These are phyloP conservation scores for Drosera spatulata DNA, from an alignment of 179 eudicot species.

Conservation along the genomic window DNA sequence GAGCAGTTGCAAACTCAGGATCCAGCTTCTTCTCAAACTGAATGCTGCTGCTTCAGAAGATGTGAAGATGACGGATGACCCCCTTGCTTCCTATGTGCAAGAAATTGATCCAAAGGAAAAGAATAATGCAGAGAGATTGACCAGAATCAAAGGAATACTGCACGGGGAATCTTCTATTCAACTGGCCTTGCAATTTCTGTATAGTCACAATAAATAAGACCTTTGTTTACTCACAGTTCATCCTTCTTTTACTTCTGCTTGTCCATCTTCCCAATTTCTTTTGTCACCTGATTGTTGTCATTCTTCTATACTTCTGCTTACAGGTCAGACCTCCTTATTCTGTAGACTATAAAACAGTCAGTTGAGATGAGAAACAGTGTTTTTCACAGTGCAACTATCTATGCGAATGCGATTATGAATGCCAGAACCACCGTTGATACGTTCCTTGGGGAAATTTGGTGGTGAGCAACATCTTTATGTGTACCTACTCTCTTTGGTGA, in stretches of 20 bases:
- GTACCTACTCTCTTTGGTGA: background rate
- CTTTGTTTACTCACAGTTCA: background rate
- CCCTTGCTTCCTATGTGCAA: slow-evolving; percentile 22
- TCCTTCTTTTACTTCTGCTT: background rate
- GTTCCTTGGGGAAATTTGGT: slow-evolving; percentile 89
- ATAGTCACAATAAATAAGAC: slow-evolving; percentile 86
- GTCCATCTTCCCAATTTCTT: background rate
- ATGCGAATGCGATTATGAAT: slow-evolving; percentile 98
- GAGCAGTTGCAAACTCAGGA: slow-evolving; percentile 31
- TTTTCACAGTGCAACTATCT: slow-evolving; percentile 96
- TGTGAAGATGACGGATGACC: slow-evolving; percentile 65
- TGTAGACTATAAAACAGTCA: slow-evolving; percentile 94
- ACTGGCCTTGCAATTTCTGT: slow-evolving; percentile 77
- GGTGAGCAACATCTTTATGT: slow-evolving; percentile 8
- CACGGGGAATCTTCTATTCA: slow-evolving; percentile 95
- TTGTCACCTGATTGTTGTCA: background rate
- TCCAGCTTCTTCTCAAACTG: slow-evolving; percentile 39
- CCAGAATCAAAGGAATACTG: slow-evolving; percentile 72
- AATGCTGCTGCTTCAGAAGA: slow-evolving; percentile 49
- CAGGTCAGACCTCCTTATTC: slow-evolving; percentile 94
- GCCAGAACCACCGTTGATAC: slow-evolving; percentile 99
- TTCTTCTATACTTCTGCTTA: slow-evolving; percentile 7
- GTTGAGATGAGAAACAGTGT: slow-evolving; percentile 98
- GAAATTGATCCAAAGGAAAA: slow-evolving; percentile 62
- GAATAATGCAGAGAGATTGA: slow-evolving; percentile 57